phyloP scores from a whole-genome alignment of 768 basidiomycete genomes.

The Trichaptum fuscoviolaceum region DNA sequence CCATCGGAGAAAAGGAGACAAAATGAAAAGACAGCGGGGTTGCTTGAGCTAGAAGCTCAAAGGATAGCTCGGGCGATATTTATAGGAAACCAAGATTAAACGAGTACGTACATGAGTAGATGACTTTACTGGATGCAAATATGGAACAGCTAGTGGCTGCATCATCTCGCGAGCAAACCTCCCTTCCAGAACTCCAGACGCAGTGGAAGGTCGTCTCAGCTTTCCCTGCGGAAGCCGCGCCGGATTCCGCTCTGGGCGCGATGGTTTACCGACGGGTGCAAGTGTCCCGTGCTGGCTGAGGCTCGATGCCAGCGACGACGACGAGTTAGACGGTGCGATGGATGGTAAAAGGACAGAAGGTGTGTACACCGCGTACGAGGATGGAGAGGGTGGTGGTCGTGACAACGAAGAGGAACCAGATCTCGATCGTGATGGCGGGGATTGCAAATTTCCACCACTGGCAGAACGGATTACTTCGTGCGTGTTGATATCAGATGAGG shows the following conservation, averaged over 20 bases:
- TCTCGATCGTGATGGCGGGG: conserved; percentile 1
- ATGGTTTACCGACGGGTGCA: neutral
- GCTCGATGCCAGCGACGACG: neutral
- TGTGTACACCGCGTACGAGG: neutral
- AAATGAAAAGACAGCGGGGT: neutral
- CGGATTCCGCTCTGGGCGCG: neutral
- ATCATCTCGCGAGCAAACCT: conserved; percentile 1
- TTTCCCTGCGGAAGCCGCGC: conserved; percentile 2
- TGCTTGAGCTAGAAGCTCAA: neutral
- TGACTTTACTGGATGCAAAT: neutral
- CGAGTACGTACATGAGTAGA: neutral
- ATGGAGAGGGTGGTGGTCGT: neutral
- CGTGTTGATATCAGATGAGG: neutral
- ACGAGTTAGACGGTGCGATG: neutral
- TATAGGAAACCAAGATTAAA: neutral
- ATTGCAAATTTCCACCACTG: neutral
- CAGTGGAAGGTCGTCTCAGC: neutral
- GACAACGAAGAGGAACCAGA: neutral
- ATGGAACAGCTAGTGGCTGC: neutral
- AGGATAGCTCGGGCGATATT: neutral
- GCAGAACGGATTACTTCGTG: neutral
- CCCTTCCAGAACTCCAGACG: conserved; percentile 3
- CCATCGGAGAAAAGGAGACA: neutral
- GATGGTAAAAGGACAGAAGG: neutral
- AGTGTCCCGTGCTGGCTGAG: neutral